Evolutionary conservation across 495 filamentous ascomycete genomes (phyloP).

Genomic region (Podospora bellae-mahoneyi): DNA sequence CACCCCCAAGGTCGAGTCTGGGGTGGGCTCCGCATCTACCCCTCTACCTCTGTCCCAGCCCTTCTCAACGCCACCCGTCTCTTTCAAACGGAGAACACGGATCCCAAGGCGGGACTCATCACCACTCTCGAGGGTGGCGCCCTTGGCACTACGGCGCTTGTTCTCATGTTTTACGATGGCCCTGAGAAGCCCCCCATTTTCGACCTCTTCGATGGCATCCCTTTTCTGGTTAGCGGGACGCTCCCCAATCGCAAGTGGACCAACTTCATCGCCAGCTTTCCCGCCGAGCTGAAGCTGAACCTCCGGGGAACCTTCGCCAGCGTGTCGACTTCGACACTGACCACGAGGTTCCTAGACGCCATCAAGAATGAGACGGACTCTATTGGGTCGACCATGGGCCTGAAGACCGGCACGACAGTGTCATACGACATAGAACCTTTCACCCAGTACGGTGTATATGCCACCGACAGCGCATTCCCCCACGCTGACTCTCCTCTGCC

Average conservation of each 20-base stretch:
- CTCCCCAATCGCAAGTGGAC: conserved; percentile 49
- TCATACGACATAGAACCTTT: conserved; percentile 32
- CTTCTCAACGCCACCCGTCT: conserved; percentile 52
- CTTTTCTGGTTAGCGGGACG: conserved; percentile 43
- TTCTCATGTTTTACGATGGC: conserved; percentile 58
- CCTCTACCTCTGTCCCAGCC: conserved; percentile 24
- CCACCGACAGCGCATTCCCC: conserved; percentile 26
- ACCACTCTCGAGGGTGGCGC: conserved; percentile 45
- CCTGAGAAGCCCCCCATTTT: conserved; percentile 54
- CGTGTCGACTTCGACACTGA: conserved; percentile 26
- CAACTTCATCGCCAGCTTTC: conserved; percentile 37
- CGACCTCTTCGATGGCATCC: conserved; percentile 53
- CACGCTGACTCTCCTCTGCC: conserved; percentile 28
- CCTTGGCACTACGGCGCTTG: conserved; percentile 53
- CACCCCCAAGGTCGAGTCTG: conserved; percentile 36
- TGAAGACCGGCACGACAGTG: conserved; percentile 16
- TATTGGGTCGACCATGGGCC: background rate
- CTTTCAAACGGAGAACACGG: conserved; percentile 42
- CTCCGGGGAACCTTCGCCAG: conserved; percentile 24
- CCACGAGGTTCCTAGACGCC: conserved; percentile 17
- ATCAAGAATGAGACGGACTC: conserved; percentile 22
- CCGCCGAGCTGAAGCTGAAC: conserved; percentile 20
- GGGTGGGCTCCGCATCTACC: conserved; percentile 47
- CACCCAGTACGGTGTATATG: conserved; percentile 23
- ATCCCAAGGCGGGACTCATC: conserved; percentile 50